Evolutionary conservation across 192 early-diverging fungal genomes (phyloP).

Genomic region (Funneliformis geosporum): DNA sequence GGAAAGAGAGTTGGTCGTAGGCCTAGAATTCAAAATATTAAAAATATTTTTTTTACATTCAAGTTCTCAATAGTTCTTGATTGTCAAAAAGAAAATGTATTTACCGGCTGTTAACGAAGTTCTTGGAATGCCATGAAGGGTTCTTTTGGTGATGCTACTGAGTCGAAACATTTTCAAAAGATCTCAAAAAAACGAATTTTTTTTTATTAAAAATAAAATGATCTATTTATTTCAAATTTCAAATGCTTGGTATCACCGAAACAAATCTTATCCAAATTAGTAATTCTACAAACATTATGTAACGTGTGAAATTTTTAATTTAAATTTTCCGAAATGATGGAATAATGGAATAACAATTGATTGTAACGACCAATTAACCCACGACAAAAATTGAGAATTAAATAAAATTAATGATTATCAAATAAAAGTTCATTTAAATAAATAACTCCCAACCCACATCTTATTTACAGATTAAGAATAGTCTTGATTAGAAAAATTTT

Average conservation of each 20-base stretch:
- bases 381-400: neutral
- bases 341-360: too few relatives aligned
- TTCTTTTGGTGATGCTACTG: conserved; percentile 8
- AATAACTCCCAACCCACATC: neutral
- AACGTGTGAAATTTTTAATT: too few relatives aligned
- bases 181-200: neutral
- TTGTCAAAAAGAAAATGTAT: neutral
- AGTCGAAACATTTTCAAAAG: neutral
- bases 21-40: neutral
- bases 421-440: neutral
- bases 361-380: neutral
- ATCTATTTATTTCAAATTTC: too few relatives aligned
- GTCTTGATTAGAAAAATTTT: neutral
- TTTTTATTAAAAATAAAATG: too few relatives aligned
- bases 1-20: neutral
- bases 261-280: too few relatives aligned
- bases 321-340: too few relatives aligned
- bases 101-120: neutral
- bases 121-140: neutral
- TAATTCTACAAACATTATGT: too few relatives aligned
- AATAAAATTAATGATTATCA: neutral
- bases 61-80: too few relatives aligned
- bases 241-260: too few relatives aligned
- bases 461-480: neutral
- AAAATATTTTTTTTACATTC: too few relatives aligned